Conservation (phyloP, 2,329 filamentous ascomycete species). For the Sporothrix brasiliensis region DNA sequence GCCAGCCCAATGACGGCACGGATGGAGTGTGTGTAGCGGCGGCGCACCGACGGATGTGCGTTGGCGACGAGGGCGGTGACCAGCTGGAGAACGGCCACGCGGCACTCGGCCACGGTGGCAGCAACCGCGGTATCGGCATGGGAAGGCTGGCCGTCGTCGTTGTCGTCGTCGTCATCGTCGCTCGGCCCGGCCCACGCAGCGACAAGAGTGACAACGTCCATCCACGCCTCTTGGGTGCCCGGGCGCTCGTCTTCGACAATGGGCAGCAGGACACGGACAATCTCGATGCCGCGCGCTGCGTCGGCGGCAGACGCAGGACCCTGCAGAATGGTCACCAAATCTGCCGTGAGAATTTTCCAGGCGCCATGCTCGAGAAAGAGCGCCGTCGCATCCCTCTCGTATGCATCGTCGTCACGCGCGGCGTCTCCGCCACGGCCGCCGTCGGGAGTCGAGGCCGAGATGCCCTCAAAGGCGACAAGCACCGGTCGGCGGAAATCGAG, state of each 20-base stretch:
- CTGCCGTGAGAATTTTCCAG: slow-evolving; percentile 57
- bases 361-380: slow-evolving; percentile 56
- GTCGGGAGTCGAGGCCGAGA: slow-evolving; percentile 48
- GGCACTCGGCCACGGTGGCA: slow-evolving; percentile 51
- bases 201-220: slow-evolving; percentile 56
- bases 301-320: not conserved
- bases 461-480: slow-evolving; percentile 62
- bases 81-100: slow-evolving; percentile 59
- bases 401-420: slow-evolving; percentile 46
- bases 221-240: slow-evolving; percentile 56
- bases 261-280: slow-evolving; percentile 58
- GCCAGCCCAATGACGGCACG: slow-evolving; percentile 55
- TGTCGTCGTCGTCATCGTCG: slow-evolving; percentile 45
- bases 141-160: slow-evolving; percentile 29
- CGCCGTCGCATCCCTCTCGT: slow-evolving; percentile 40
- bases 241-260: slow-evolving; percentile 53
- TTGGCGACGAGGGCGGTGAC: slow-evolving; percentile 55
- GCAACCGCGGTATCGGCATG: slow-evolving; percentile 21
- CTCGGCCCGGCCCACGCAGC: slow-evolving; percentile 52
- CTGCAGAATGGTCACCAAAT: slow-evolving; percentile 52
- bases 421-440: slow-evolving; percentile 47
- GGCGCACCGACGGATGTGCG: slow-evolving; percentile 51
- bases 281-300: slow-evolving; percentile 50
- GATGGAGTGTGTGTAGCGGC: slow-evolving; percentile 56
- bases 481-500: slow-evolving; percentile 61